phyloP scores from a whole-genome alignment of 768 basidiomycete genomes.

The Phanerochaete sordida region DNA sequence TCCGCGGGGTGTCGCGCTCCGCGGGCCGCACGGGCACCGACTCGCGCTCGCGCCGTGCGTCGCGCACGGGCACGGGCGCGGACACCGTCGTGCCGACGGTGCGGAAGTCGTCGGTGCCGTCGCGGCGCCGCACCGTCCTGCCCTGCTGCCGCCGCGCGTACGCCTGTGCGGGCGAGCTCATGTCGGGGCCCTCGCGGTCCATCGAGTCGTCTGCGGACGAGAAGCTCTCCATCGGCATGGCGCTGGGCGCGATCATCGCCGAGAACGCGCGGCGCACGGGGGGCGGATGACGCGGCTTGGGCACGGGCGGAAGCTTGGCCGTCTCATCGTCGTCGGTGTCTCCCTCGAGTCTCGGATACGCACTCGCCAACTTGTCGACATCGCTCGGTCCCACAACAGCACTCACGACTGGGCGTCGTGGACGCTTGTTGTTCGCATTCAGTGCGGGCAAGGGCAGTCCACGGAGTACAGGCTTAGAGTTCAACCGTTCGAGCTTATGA shows the following conservation, averaged over 20 bases:
- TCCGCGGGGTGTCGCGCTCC: conserved; percentile 26
- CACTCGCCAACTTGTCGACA: conserved; percentile 33
- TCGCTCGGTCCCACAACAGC: conserved; percentile 52
- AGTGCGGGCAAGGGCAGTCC: conserved; percentile 50
- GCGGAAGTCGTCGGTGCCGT: conserved; percentile 79
- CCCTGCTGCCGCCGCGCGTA: conserved; percentile 76
- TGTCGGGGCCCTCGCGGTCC: conserved; percentile 37
- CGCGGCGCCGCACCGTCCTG: conserved; percentile 74
- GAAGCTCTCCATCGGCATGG: conserved; percentile 35
- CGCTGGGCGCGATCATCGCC: conserved; percentile 51
- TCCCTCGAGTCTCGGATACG: conserved; percentile 36
- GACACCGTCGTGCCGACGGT: conserved; percentile 65
- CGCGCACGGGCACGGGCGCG: conserved; percentile 33
- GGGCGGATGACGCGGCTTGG: conserved; percentile 26
- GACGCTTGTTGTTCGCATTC: conserved; percentile 48
- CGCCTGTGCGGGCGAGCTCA: conserved; percentile 79
- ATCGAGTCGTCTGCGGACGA: conserved; percentile 21
- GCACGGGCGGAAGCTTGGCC: conserved; percentile 8
- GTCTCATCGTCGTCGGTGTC: background rate
- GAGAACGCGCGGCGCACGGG: conserved; percentile 73
- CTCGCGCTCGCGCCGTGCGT: conserved; percentile 15
- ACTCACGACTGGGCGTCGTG: conserved; percentile 65
- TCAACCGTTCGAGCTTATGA: conserved; percentile 43
- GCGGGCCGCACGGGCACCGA: conserved; percentile 17
- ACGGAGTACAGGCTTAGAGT: conserved; percentile 45